Conservation (phyloP, 208 protist genomes). For the Trypanosoma mega region DNA sequence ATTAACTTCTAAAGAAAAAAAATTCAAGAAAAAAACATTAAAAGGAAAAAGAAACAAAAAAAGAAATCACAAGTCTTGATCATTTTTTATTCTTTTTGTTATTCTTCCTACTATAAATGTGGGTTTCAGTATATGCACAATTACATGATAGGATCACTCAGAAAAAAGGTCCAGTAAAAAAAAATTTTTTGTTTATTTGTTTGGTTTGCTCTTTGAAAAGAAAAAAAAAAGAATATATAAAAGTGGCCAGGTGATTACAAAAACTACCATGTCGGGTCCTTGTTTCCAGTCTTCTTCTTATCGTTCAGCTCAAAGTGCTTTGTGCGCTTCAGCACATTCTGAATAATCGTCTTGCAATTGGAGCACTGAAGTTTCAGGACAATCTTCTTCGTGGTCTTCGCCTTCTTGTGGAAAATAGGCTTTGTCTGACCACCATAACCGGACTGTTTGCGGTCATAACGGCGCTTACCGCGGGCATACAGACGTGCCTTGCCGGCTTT, state of each 20-base stretch:
- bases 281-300: constrained; percentile 91
- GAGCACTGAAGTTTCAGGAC: constrained; percentile 98
- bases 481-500: constrained; percentile 99
- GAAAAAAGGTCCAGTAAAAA: too few relatives aligned
- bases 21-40: constrained; percentile 13
- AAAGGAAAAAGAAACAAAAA: constrained; percentile 11
- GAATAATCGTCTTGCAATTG: constrained; percentile 94
- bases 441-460: constrained; percentile 99
- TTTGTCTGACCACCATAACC: constrained; percentile 99
- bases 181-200: too few relatives aligned
- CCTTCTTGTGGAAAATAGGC: constrained; percentile 99
- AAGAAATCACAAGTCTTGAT: constrained; percentile 11
- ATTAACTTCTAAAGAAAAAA: constrained; percentile 12
- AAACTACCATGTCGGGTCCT: constrained; percentile 90
- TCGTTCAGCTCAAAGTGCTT: constrained; percentile 99
- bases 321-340: constrained; percentile 96
- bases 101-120: too few relatives aligned
- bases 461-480: constrained; percentile 98
- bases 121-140: too few relatives aligned
- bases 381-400: constrained; percentile 99
- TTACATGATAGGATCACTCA: too few relatives aligned
- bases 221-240: constrained; percentile 17
- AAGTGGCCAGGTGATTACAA: constrained; percentile 5
- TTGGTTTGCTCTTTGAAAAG: too few relatives aligned
- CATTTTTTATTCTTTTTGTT: not conserved